Conservation (phyloP, 768 basidiomycete species). For the Trametes cubensis region DNA sequence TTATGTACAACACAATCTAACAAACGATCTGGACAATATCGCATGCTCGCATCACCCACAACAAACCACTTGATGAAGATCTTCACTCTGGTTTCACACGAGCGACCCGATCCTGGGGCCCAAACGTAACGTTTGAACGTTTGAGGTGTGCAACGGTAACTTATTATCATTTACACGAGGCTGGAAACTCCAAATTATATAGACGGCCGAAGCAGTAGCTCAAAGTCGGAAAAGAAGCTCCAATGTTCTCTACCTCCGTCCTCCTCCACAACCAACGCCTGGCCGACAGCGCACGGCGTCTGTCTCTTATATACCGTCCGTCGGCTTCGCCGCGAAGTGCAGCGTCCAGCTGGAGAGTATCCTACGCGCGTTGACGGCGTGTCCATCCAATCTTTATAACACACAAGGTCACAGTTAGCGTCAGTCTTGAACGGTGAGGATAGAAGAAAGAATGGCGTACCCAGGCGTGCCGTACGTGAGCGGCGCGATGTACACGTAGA, state of each 20-base stretch:
- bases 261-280: background rate
- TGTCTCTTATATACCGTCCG: slow-evolving; percentile 1
- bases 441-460: slow-evolving; percentile 50
- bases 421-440: background rate
- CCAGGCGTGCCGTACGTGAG: slow-evolving; percentile 97
- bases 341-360: slow-evolving; percentile 90
- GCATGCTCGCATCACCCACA: too few species aligned
- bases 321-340: slow-evolving; percentile 80
- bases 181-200: slow-evolving; percentile 1
- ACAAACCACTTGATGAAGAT: too few species aligned
- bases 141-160: background rate
- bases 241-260: background rate
- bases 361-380: slow-evolving; percentile 81
- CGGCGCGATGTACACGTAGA: slow-evolving; percentile 80
- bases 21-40: too few species aligned
- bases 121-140: background rate
- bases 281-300: too few species aligned
- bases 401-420: slow-evolving; percentile 11
- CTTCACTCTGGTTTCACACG: background rate
- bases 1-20: background rate
- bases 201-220: background rate
- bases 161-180: slow-evolving; percentile 1
- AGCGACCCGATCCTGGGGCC: background rate
- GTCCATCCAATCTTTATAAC: slow-evolving; percentile 75
- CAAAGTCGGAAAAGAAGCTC: background rate